Conservation (phyloP, 345 rosid species). For the Populus ilicifolia region DNA sequence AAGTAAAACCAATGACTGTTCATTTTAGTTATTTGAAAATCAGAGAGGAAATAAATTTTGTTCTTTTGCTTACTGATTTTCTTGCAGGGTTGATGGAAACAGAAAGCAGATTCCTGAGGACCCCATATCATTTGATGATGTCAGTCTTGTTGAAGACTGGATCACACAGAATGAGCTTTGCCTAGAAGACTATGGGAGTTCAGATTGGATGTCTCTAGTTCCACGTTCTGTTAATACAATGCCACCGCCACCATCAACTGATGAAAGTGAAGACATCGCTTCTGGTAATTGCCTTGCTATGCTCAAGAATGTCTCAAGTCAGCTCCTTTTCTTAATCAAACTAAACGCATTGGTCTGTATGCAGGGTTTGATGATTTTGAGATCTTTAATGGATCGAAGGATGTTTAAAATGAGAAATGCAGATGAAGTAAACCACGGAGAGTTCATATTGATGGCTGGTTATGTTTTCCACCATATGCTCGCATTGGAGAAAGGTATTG, state of each 20-base stretch:
- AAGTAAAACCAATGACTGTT: conserved; percentile 21
- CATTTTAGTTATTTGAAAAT: conserved; percentile 1
- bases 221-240: conserved; percentile 34
- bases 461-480: background rate
- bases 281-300: conserved; percentile 44
- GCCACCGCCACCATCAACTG: conserved; percentile 39
- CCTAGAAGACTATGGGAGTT: conserved; percentile 45
- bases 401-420: background rate
- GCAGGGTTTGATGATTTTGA: conserved; percentile 82
- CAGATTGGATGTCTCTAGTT: conserved; percentile 73
- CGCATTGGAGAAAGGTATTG: background rate
- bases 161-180: conserved; percentile 44
- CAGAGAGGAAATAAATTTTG: background rate
- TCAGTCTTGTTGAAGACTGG: conserved; percentile 70
- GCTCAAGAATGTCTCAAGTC: background rate
- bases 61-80: conserved; percentile 10
- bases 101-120: conserved; percentile 39
- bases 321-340: background rate
- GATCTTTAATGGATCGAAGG: conserved; percentile 45
- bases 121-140: conserved; percentile 46
- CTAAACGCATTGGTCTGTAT: conserved; percentile 14
- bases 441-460: background rate
- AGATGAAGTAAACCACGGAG: background rate
- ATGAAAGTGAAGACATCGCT: conserved; percentile 59
- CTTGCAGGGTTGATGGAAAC: conserved; percentile 32